A percentile compares a stretch with the other conserved stretches of the same genome.
phyloP scores from a whole-genome alignment of 2,329 filamentous ascomycete genomes.

The Fusarium keratoplasticum region DNA sequence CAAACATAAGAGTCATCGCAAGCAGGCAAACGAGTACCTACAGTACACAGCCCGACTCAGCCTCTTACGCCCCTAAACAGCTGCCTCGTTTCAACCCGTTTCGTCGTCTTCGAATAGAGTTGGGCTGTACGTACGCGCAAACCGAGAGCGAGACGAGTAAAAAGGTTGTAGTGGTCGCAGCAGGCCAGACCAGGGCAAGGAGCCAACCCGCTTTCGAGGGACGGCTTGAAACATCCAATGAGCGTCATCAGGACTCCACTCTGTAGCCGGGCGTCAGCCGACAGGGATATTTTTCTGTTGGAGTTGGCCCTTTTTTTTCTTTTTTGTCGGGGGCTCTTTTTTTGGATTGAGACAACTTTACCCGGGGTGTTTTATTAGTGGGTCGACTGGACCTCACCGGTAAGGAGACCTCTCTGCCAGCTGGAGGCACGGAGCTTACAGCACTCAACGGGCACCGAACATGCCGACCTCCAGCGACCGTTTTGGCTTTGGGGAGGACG shows the following conservation, averaged over 20 bases:
- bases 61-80: constrained; percentile 3
- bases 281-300: constrained; percentile 12
- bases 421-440: neutral
- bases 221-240: constrained; percentile 23
- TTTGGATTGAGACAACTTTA: constrained; percentile 29
- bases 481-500: constrained; percentile 7
- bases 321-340: constrained; percentile 20
- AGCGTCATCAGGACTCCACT: constrained; percentile 19
- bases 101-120: constrained; percentile 22
- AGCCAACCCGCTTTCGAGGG: constrained; percentile 8
- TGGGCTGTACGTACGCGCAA: constrained; percentile 29
- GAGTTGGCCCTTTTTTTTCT: constrained; percentile 13
- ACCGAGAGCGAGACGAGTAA: neutral
- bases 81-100: constrained; percentile 32
- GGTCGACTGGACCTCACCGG: neutral
- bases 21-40: constrained; percentile 1
- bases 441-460: constrained; percentile 20
- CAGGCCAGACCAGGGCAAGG: constrained; percentile 20
- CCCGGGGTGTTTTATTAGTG: constrained; percentile 35
- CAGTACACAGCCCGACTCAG: constrained; percentile 28
- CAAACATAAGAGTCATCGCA: neutral
- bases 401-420: neutral
- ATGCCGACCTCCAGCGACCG: constrained; percentile 25
- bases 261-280: constrained; percentile 31
- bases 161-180: constrained; percentile 35